phyloP scores from a whole-genome alignment of 257 asterid species.

The Buddleja alternifolia region DNA sequence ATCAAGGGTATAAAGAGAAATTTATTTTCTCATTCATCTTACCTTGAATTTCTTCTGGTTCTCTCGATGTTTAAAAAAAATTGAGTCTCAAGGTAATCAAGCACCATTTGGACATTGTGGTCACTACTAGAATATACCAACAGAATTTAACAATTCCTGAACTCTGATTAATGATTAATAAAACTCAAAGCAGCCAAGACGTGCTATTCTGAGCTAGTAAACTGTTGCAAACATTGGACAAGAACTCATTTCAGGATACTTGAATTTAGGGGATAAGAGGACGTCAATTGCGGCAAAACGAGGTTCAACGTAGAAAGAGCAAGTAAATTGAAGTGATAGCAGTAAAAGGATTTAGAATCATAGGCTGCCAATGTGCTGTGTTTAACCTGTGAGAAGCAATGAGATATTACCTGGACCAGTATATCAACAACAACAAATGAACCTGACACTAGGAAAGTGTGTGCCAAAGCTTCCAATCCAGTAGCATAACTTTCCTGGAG shows the following conservation, averaged over 20 bases:
- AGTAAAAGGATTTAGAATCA: not conserved
- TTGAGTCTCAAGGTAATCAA: too few relatives aligned
- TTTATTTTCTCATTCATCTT: not conserved
- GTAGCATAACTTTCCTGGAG: slow-evolving; percentile 80
- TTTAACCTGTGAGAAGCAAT: slow-evolving; percentile 11
- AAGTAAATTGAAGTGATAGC: too few relatives aligned
- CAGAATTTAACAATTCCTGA: too few relatives aligned
- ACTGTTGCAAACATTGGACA: not conserved
- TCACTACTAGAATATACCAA: too few relatives aligned
- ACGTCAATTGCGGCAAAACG: not conserved
- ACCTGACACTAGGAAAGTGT: slow-evolving; percentile 77
- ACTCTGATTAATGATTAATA: too few relatives aligned
- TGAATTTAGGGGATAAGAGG: not conserved
- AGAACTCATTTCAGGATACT: not conserved
- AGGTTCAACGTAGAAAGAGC: too few relatives aligned
- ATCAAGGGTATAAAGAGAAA: not conserved
- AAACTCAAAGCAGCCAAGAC: not conserved
- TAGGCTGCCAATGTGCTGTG: not conserved
- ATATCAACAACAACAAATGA: slow-evolving; percentile 71
- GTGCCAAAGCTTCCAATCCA: slow-evolving; percentile 87
- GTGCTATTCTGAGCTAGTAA: not conserved
- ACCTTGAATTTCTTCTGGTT: not conserved
- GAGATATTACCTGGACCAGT: slow-evolving; percentile 71
- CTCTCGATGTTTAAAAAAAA: too few relatives aligned
- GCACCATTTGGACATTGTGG: too few relatives aligned